A percentile compares a stretch with the other conserved stretches of the same genome.
Conservation (phyloP, 305 asterid genomes). For the Coffea humblotiana region DNA sequence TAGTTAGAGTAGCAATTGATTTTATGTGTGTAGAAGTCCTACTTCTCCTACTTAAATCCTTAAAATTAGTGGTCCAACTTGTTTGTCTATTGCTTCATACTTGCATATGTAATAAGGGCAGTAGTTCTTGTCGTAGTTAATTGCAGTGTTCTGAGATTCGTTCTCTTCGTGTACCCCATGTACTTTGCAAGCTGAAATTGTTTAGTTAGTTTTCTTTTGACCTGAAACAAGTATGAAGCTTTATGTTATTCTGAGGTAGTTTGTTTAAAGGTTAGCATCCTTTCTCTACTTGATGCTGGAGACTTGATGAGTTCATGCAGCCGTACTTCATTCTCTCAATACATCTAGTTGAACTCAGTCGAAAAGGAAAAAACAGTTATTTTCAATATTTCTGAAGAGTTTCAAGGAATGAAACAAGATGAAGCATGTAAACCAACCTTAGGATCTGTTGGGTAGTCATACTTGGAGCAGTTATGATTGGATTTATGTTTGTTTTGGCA, state of each 20-base stretch:
- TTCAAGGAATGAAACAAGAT: neutral
- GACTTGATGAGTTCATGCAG: neutral
- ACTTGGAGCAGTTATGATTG: neutral
- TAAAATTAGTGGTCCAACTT: neutral
- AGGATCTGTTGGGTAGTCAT: neutral
- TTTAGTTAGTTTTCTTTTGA: neutral
- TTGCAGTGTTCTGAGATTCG: neutral
- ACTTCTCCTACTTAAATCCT: neutral
- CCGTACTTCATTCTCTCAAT: neutral
- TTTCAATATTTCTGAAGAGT: neutral
- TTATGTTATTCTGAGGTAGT: neutral
- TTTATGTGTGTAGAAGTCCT: neutral
- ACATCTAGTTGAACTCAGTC: neutral
- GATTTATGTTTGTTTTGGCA: neutral
- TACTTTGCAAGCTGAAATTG: neutral
- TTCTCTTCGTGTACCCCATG: neutral
- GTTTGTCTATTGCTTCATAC: neutral
- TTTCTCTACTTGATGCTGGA: neutral
- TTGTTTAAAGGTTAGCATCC: neutral
- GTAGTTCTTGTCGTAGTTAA: neutral
- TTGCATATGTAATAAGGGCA: neutral
- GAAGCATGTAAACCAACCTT: neutral
- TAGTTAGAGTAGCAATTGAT: neutral
- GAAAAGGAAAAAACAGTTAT: neutral
- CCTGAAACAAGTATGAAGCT: neutral